A percentile compares a stretch with the other conserved stretches of the same genome.
phyloP scores from a whole-genome alignment of 768 basidiomycete species.

The Naganishia randhawae region DNA sequence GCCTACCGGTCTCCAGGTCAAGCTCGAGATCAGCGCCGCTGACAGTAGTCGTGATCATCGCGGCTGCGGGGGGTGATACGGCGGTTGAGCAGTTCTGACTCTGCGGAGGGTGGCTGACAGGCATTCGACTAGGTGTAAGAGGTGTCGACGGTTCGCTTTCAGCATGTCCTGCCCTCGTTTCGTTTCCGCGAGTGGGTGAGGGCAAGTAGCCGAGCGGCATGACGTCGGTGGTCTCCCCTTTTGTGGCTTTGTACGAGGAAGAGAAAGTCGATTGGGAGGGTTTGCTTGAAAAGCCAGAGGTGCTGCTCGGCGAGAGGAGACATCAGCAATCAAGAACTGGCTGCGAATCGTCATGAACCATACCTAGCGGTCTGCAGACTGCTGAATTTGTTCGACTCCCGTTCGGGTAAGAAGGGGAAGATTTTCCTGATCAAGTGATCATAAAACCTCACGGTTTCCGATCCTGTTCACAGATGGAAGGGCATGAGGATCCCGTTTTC shows the following conservation, averaged over 20 bases:
- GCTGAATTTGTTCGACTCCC: slow-evolving; percentile 5
- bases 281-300: slow-evolving; percentile 15
- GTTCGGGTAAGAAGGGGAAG: slow-evolving; percentile 35
- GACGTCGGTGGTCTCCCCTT: not conserved
- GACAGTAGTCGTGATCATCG: not conserved
- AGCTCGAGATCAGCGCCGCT: not conserved
- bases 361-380: slow-evolving; percentile 12
- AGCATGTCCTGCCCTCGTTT: not conserved
- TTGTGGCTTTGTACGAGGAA: not conserved
- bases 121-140: not conserved
- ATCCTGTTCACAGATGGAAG: slow-evolving; percentile 23
- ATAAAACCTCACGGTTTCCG: slow-evolving; percentile 43
- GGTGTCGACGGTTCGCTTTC: slow-evolving; percentile 17
- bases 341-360: not conserved
- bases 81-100: not conserved
- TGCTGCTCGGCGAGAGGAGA: not conserved
- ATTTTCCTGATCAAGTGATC: slow-evolving; percentile 30
- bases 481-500: not conserved
- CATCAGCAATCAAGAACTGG: not conserved
- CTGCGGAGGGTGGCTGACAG: not conserved
- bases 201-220: slow-evolving; percentile 1
- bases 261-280: slow-evolving; percentile 13
- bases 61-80: not conserved
- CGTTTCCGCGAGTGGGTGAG: slow-evolving; percentile 1
- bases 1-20: slow-evolving; percentile 5